Conservation (phyloP, 257 asterid genomes). For the Ocimum tenuiflorum region DNA sequence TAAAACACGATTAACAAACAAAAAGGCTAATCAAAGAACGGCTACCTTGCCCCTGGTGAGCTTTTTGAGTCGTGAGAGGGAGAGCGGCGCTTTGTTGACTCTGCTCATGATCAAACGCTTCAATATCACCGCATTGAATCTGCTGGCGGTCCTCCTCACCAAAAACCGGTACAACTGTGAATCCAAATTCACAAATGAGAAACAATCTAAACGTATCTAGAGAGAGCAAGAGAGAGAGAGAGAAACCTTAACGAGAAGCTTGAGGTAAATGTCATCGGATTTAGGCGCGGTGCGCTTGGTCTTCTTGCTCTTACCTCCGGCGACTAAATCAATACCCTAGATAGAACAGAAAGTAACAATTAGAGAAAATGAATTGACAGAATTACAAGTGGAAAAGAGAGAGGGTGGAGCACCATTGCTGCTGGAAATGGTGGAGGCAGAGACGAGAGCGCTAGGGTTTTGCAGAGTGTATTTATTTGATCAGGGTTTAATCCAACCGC, state of each 20-base stretch:
- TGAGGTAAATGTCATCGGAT: slow-evolving; percentile 71
- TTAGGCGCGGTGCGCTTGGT: slow-evolving; percentile 74
- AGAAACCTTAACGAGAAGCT: slow-evolving; percentile 66
- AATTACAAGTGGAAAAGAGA: no score
- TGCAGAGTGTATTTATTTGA: no score
- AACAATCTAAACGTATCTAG: no score
- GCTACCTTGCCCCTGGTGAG: slow-evolving; percentile 55
- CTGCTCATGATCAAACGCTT: slow-evolving; percentile 73
- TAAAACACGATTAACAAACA: no score
- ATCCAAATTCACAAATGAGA: neutral
- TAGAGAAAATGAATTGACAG: no score
- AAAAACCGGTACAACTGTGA: slow-evolving; percentile 57
- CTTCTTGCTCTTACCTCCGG: slow-evolving; percentile 91
- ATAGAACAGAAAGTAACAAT: neutral
- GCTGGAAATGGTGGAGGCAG: no score
- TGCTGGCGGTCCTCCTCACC: slow-evolving; percentile 66
- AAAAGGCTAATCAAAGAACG: no score
- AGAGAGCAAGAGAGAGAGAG: neutral
- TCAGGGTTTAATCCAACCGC: no score
- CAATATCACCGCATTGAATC: slow-evolving; percentile 65
- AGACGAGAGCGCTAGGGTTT: no score
- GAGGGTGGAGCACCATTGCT: no score
- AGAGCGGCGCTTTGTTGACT: slow-evolving; percentile 58
- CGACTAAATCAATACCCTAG: slow-evolving; percentile 84
- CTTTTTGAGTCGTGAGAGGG: slow-evolving; percentile 55